These are phyloP conservation scores for Entomortierella beljakovae DNA, from an alignment of 192 early-diverging fungal genomes.

Conservation along the genomic window DNA sequence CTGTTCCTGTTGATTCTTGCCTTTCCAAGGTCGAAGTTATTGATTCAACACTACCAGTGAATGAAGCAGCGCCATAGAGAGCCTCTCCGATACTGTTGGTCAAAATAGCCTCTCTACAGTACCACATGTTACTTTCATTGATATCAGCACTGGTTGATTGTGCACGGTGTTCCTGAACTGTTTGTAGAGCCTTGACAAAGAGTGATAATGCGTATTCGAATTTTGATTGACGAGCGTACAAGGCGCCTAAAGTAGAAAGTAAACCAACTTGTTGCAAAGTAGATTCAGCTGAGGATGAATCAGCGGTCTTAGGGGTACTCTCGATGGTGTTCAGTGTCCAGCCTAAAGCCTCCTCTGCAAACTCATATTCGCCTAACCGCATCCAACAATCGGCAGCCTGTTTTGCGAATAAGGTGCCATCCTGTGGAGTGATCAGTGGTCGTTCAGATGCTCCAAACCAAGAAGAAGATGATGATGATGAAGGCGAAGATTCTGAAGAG, in stretches of 20 bases:
- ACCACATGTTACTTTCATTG: constrained; percentile 26
- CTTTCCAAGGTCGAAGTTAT: not conserved
- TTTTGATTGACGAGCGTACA: constrained; percentile 63
- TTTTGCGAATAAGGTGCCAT: constrained; percentile 25
- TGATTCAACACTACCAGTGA: not conserved
- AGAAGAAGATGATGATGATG: constrained; percentile 1
- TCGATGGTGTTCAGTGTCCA: constrained; percentile 55
- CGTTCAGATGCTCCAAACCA: constrained; percentile 3
- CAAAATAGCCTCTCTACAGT: constrained; percentile 64
- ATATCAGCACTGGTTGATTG: not conserved
- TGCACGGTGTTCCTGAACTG: constrained; percentile 36
- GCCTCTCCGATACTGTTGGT: constrained; percentile 65
- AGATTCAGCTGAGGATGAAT: not conserved
- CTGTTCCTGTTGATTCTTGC: not conserved
- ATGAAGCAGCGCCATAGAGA: constrained; percentile 49
- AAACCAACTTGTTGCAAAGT: constrained; percentile 35
- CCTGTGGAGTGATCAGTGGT: constrained; percentile 29
- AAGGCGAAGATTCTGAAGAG: not conserved
- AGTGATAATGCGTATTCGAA: constrained; percentile 61
- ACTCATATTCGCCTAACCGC: constrained; percentile 40
- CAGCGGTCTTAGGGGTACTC: not conserved
- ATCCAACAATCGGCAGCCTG: constrained; percentile 46
- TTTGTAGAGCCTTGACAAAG: constrained; percentile 58
- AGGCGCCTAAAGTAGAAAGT: constrained; percentile 54
- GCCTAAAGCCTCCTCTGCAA: constrained; percentile 43